A percentile compares a stretch with the other conserved stretches of the same genome.
phyloP scores from a whole-genome alignment of 176 grass and related monocot species.

The Panicum miliaceum region DNA sequence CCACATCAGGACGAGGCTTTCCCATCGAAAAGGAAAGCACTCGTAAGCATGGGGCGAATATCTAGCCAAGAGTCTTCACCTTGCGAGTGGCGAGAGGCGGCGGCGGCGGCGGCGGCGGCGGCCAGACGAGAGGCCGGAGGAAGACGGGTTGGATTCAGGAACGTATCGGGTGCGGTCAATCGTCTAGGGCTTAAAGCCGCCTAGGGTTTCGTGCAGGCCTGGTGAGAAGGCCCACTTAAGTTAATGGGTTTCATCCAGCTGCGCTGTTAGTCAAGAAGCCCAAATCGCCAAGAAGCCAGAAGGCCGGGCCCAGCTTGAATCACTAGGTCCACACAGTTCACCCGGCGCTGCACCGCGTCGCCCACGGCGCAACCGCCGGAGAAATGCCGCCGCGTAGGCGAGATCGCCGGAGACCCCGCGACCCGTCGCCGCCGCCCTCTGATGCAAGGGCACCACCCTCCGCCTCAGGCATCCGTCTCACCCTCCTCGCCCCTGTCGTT shows the following conservation, averaged over 20 bases:
- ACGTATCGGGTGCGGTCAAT: constrained; percentile 12
- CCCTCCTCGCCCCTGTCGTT: constrained; percentile 44
- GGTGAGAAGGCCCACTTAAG: neutral
- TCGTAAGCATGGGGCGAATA: neutral
- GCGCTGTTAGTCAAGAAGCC: neutral
- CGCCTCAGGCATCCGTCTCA: constrained; percentile 34
- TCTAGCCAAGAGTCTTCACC: constrained; percentile 5
- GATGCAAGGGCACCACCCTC: neutral
- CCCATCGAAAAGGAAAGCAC: neutral
- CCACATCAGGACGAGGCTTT: neutral
- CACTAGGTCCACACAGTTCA: too few species aligned
- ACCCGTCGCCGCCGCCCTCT: constrained; percentile 37
- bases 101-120: neutral
- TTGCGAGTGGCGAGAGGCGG: neutral
- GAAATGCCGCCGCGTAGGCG: constrained; percentile 72
- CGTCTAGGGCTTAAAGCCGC: neutral
- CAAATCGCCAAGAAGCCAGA: neutral
- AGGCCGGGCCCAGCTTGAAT: neutral
- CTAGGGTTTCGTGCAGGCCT: constrained; percentile 31
- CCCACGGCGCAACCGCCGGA: neutral
- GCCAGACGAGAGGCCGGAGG: constrained; percentile 32
- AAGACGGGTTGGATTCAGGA: constrained; percentile 32
- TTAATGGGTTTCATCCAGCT: constrained; percentile 7
- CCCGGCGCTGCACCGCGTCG: neutral
- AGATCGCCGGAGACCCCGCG: constrained; percentile 60